Base-by-base conservation (phyloP, 108 stramenopile genomes). In the Nitzschia sp. region DNA sequence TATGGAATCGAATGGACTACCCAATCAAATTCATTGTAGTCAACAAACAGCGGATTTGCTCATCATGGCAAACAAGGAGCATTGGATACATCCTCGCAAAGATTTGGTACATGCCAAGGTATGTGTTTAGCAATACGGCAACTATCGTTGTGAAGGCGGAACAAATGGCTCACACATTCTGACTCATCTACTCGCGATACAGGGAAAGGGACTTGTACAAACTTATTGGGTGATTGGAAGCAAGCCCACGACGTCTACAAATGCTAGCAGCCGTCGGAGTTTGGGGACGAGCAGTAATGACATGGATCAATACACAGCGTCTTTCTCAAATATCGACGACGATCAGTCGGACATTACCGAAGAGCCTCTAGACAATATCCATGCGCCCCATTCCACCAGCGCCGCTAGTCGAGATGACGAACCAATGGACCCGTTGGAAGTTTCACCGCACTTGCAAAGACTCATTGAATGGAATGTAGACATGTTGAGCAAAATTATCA, bases 191-290 rank as follows among this genome's bases (percentile, higher is more conserved):
- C n/a, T n/a, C 76, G 80, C 17, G 15, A 56, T 75, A 31, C 81
- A 84, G 35, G 83, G 80, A 33, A 84, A 84, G 34, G 82, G 82
- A 1, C 59, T 67, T 13, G 75, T 83, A 51, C 60, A 61, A 24
- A 83, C 82, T 13, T 83, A 57, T 60, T 83, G 74, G 74, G 49
- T 75, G 6, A 55, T 62, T 62, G 21, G 49, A 23, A 51, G 17
- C 4, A 51, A 51, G n/a, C 19, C 24, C 42, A 21, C 23, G 23
- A 27, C 15, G 1, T 23, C 2, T 1, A 15, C 6, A 31, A 23
- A 24, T 0, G 38, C 32, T 62, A 23, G 23, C 5, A 1, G 2
- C 1, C 0, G 8, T 19, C 36, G 19, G n/a, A 59, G 30, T 53
- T 53, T 53, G 29, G 58, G 3, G 1, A 32, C 27, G 13, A 59